Conservation (phyloP, 2,329 filamentous ascomycete species). For the Diplocarpon rosae region DNA sequence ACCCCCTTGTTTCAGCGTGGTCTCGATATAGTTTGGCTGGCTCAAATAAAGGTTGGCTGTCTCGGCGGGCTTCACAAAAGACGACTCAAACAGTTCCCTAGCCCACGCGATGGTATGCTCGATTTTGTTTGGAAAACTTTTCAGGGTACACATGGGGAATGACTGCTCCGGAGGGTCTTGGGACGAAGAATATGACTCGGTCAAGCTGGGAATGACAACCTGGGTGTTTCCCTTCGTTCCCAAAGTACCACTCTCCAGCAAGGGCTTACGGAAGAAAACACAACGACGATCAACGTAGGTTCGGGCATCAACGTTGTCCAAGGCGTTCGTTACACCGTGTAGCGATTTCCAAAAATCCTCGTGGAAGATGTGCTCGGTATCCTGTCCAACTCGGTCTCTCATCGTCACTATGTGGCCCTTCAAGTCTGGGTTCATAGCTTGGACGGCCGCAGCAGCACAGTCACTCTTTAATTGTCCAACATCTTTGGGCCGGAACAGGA, state of each 20-base stretch:
- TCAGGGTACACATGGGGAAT: constrained; percentile 96
- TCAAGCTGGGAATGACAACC: constrained; percentile 80
- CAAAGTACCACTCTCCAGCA: constrained; percentile 94
- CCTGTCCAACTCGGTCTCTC: constrained; percentile 80
- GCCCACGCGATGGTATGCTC: constrained; percentile 99
- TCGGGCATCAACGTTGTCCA: constrained; percentile 94
- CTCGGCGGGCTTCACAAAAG: constrained; percentile 87
- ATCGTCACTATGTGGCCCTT: constrained; percentile 74
- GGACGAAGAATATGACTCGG: constrained; percentile 94
- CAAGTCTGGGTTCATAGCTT: constrained; percentile 91
- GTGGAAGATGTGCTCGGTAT: constrained; percentile 91
- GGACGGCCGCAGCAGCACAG: constrained; percentile 77
- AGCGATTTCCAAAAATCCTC: constrained; percentile 82
- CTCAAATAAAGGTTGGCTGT: constrained; percentile 89
- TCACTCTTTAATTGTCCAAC: constrained; percentile 97
- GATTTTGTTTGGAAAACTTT: constrained; percentile 96
- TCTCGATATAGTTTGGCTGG: constrained; percentile 81
- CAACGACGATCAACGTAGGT: constrained; percentile 94
- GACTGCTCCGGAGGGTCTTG: constrained; percentile 97
- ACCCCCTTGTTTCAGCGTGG: constrained; percentile 80
- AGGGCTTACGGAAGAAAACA: constrained; percentile 94
- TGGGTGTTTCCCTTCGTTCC: constrained; percentile 98
- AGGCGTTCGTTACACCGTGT: constrained; percentile 89
- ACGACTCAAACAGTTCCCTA: constrained; percentile 87
- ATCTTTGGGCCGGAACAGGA: constrained; percentile 86